These are phyloP conservation scores for Trebouxia sp. DNA, from an alignment of 139 green algal genomes.

Conservation along the genomic window DNA sequence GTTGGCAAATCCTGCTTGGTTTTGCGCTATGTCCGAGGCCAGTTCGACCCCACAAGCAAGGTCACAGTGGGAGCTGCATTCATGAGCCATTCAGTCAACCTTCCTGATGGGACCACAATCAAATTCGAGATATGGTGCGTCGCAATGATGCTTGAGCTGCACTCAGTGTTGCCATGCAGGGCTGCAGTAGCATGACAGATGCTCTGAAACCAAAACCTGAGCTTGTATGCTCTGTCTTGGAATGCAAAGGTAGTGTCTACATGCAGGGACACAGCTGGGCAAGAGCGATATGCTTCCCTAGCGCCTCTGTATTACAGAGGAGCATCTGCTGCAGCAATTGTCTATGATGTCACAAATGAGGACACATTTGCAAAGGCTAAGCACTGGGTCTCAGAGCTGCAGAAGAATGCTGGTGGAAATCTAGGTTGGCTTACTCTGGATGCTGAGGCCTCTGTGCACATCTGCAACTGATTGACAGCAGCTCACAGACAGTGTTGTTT, in stretches of 20 bases:
- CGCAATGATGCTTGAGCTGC: neutral
- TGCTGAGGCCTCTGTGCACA: too few species aligned
- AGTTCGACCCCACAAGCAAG: slow-evolving; percentile 56
- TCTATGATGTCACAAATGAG: slow-evolving; percentile 62
- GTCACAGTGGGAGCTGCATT: slow-evolving; percentile 78
- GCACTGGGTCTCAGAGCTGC: slow-evolving; percentile 65
- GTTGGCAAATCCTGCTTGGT: slow-evolving; percentile 76
- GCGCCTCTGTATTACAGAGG: slow-evolving; percentile 69
- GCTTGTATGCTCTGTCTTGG: neutral
- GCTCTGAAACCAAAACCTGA: neutral
- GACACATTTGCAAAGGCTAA: slow-evolving; percentile 64
- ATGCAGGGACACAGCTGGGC: slow-evolving; percentile 62
- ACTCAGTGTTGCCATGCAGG: neutral
- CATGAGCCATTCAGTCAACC: slow-evolving; percentile 51
- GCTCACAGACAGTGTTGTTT: neutral
- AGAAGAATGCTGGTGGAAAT: slow-evolving; percentile 52
- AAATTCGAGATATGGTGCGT: slow-evolving; percentile 75
- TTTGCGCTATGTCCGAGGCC: slow-evolving; percentile 55
- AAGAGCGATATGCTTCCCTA: slow-evolving; percentile 60
- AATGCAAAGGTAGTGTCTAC: neutral
- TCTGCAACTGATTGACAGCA: too few species aligned
- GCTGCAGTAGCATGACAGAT: neutral
- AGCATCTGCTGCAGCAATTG: slow-evolving; percentile 54
- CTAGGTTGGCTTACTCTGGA: slow-evolving; percentile 50
- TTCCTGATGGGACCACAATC: slow-evolving; percentile 47